Evolutionary conservation across 192 early-diverging fungal genomes (phyloP).

Genomic region (Allomyces macrogynus): DNA sequence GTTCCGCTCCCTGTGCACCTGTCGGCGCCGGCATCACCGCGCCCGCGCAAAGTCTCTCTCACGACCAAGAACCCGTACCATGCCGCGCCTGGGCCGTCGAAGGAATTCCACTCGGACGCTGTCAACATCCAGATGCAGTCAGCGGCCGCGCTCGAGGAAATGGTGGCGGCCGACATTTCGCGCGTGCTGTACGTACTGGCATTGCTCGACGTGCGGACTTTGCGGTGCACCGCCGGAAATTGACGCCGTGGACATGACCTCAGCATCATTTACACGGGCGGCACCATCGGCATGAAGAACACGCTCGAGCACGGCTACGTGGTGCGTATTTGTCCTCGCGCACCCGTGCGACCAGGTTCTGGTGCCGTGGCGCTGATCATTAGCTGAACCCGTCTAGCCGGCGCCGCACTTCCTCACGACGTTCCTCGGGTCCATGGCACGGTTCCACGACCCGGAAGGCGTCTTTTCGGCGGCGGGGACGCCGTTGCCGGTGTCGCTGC

Average conservation of each 20-base stretch:
- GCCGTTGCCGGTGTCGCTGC: not conserved
- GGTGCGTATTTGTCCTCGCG: conserved; percentile 20
- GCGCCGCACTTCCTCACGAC: conserved; percentile 56
- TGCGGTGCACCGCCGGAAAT: too few species aligned
- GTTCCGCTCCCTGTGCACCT: too few species aligned
- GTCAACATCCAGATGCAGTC: not conserved
- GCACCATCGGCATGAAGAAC: conserved; percentile 79
- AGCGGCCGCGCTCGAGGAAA: not conserved
- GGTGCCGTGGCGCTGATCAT: not conserved
- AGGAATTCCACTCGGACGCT: not conserved
- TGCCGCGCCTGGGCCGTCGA: too few species aligned
- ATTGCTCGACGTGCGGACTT: too few species aligned
- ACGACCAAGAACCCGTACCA: too few species aligned
- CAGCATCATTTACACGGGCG: conserved; percentile 77
- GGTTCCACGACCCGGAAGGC: conserved; percentile 61
- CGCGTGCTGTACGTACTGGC: not conserved
- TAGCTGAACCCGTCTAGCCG: conserved; percentile 8
- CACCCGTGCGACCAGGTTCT: not conserved
- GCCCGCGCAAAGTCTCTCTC: too few species aligned
- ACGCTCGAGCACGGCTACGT: conserved; percentile 45
- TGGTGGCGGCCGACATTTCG: not conserved
- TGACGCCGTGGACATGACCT: too few species aligned
- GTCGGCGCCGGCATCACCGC: too few species aligned
- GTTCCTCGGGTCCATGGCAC: conserved; percentile 45
- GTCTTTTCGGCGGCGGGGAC: conserved; percentile 1